A percentile compares a stretch with the other conserved stretches of the same genome.
These are phyloP conservation scores for Penicillium cinerascens DNA, from an alignment of 495 filamentous ascomycete species.

Conservation along the genomic window DNA sequence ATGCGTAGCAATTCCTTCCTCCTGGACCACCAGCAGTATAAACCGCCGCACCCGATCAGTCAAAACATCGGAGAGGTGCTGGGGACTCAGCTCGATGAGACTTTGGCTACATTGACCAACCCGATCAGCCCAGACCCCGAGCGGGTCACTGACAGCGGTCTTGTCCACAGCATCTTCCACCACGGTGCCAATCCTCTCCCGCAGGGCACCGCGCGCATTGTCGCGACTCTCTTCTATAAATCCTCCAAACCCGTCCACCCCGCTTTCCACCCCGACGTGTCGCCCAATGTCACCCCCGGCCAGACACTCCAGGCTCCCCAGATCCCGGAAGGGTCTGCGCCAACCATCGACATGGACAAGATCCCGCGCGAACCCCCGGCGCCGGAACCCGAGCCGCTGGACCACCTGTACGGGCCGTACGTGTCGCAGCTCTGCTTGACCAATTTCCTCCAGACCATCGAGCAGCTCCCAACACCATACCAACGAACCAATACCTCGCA, in stretches of 20 bases:
- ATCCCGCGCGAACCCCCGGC: slow-evolving; percentile 69
- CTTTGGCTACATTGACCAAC: slow-evolving; percentile 31
- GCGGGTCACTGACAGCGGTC: slow-evolving; percentile 42
- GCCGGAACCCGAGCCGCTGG: slow-evolving; percentile 61
- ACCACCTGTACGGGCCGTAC: slow-evolving; percentile 72
- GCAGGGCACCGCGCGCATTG: slow-evolving; percentile 36
- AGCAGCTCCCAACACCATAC: slow-evolving; percentile 61
- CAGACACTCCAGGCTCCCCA: slow-evolving; percentile 37
- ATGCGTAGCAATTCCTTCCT: slow-evolving; percentile 69
- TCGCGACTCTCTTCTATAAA: slow-evolving; percentile 49
- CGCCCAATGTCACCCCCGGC: slow-evolving; percentile 20
- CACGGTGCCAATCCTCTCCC: slow-evolving; percentile 35
- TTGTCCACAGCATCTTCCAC: slow-evolving; percentile 45
- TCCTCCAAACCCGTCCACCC: slow-evolving; percentile 41
- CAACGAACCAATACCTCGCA: slow-evolving; percentile 61
- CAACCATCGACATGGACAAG: slow-evolving; percentile 62
- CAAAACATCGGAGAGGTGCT: slow-evolving; percentile 46
- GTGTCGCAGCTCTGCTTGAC: slow-evolving; percentile 78
- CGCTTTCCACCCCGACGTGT: slow-evolving; percentile 41
- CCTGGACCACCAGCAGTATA: slow-evolving; percentile 72
- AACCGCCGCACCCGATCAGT: slow-evolving; percentile 47
- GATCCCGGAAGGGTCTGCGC: slow-evolving; percentile 52
- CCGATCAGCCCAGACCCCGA: slow-evolving; percentile 45
- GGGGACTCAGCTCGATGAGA: slow-evolving; percentile 21
- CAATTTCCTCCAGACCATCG: slow-evolving; percentile 73